A percentile compares a stretch with the other conserved stretches of the same genome.
Conservation (phyloP, 106 monocot species). For the Vanilla planifolia region DNA sequence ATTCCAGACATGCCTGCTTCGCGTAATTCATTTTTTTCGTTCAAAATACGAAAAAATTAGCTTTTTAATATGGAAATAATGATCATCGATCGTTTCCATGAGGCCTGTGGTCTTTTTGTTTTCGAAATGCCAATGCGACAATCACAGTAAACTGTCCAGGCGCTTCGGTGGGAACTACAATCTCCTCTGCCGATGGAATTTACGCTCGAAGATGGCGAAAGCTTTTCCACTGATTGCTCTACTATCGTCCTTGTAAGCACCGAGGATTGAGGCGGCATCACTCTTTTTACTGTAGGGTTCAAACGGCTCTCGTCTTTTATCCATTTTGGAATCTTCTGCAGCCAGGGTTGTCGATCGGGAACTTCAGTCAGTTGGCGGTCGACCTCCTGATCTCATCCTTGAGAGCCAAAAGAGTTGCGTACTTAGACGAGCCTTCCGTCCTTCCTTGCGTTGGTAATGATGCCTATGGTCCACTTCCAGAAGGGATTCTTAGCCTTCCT, state of each 20-base stretch:
- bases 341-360: slow-evolving; percentile 93
- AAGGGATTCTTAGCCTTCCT: slow-evolving; percentile 70
- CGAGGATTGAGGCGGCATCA: background rate
- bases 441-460: slow-evolving; percentile 97
- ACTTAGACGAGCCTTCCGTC: slow-evolving; percentile 77
- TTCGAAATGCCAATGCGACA: no score
- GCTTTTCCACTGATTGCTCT: slow-evolving; percentile 44
- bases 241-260: slow-evolving; percentile 65
- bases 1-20: no score
- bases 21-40: no score
- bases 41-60: no score
- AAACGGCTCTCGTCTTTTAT: background rate
- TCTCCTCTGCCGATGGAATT: slow-evolving; percentile 38
- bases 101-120: no score
- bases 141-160: no score
- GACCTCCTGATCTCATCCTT: slow-evolving; percentile 72
- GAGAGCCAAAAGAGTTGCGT: slow-evolving; percentile 55
- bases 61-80: no score
- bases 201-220: slow-evolving; percentile 28
- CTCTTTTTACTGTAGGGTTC: slow-evolving; percentile 1
- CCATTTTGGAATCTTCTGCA: slow-evolving; percentile 9
- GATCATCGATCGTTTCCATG: no score
- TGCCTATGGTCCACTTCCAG: slow-evolving; percentile 59
- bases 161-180: no score
- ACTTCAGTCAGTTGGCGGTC: slow-evolving; percentile 86